phyloP scores from a whole-genome alignment of 2,329 filamentous ascomycete genomes.

The Diatrype stigma region DNA sequence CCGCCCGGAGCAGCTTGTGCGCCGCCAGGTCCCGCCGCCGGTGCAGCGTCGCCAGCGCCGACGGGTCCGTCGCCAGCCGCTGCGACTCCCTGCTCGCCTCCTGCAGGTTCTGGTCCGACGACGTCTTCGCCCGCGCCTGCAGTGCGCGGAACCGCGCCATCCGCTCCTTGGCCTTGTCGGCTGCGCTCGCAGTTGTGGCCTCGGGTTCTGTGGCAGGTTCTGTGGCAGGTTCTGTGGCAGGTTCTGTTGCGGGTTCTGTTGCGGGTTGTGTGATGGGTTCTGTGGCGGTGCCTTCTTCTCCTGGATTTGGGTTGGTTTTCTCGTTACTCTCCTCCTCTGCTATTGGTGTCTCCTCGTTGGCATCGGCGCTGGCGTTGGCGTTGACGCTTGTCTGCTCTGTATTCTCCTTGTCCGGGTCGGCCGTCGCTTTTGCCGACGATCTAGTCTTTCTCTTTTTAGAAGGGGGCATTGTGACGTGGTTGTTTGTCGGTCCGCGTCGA shows the following conservation, averaged over 20 bases:
- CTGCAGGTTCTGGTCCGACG: constrained; percentile 70
- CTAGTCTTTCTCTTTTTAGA: constrained; percentile 42
- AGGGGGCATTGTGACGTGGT: constrained; percentile 33
- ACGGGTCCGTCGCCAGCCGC: constrained; percentile 71
- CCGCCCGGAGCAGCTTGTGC: constrained; percentile 90
- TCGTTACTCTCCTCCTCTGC: constrained; percentile 9
- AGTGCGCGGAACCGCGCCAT: constrained; percentile 82
- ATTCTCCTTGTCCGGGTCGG: constrained; percentile 10
- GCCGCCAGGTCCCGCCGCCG: constrained; percentile 83
- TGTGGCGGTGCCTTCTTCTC: constrained; percentile 8
- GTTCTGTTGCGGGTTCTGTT: constrained; percentile 10
- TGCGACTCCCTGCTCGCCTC: constrained; percentile 82
- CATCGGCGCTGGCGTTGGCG: background rate
- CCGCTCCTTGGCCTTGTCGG: constrained; percentile 56
- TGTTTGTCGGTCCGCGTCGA: constrained; percentile 1
- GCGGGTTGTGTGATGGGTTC: too few relatives aligned
- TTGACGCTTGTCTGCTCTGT: background rate
- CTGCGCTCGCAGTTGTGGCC: constrained; percentile 10
- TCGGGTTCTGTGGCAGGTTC: constrained; percentile 10
- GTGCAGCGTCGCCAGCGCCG: constrained; percentile 71
- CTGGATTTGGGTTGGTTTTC: constrained; percentile 18
- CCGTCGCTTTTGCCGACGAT: constrained; percentile 15
- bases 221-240: constrained; percentile 3
- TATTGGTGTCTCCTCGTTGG: background rate
- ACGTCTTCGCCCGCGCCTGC: constrained; percentile 72